These are phyloP conservation scores for Backusella mclennaniae DNA, from an alignment of 192 early-diverging fungal species.

Conservation along the genomic window DNA sequence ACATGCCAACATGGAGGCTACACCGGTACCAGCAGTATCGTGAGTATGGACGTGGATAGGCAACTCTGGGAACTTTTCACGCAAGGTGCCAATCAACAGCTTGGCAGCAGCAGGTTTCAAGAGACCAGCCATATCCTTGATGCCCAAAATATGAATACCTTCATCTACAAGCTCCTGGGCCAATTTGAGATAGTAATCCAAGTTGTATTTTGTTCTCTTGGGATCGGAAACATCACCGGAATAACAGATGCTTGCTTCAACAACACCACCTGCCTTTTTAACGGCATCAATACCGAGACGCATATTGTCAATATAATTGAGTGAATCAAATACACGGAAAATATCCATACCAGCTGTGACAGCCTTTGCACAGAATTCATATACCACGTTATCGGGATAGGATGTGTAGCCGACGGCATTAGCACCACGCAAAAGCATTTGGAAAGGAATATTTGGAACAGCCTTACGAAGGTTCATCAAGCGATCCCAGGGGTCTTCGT, in stretches of 20 bases:
- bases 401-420: constrained; percentile 97
- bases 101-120: constrained; percentile 89
- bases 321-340: constrained; percentile 96
- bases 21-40: constrained; percentile 95
- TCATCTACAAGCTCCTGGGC: constrained; percentile 82
- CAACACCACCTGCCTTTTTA: constrained; percentile 88
- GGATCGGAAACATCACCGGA: constrained; percentile 91
- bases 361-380: constrained; percentile 93
- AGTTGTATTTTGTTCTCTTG: constrained; percentile 74
- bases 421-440: constrained; percentile 96
- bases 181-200: constrained; percentile 91
- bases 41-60: constrained; percentile 96
- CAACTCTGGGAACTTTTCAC: constrained; percentile 80
- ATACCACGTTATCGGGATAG: constrained; percentile 97
- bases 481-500: constrained; percentile 97
- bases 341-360: constrained; percentile 87
- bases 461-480: constrained; percentile 77
- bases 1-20: constrained; percentile 88
- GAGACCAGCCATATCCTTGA: constrained; percentile 97
- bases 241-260: constrained; percentile 89
- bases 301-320: constrained; percentile 96
- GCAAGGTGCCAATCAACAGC: constrained; percentile 83
- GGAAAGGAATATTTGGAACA: constrained; percentile 96
- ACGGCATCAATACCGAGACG: constrained; percentile 92
- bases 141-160: constrained; percentile 92